Base-by-base conservation (phyloP, 208 protist species). In the Spongospora subterranea region DNA sequence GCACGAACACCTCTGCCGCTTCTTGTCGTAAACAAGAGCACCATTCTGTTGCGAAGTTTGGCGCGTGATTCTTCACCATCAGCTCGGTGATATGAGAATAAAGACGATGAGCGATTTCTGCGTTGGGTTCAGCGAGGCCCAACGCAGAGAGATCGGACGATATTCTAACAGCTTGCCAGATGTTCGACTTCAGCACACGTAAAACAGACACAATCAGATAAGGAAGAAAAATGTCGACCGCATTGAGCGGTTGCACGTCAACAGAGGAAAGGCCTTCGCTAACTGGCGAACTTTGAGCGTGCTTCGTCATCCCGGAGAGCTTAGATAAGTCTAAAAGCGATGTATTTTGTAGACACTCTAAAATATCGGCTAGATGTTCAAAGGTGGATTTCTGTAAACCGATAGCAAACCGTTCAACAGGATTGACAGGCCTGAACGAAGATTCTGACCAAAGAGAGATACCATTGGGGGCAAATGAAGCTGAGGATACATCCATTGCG, bases 361-460 rank as follows among this genome's bases (percentile, higher is more conserved):
- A 35, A 17, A 82, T 82, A 6, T 82, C 71, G 35, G 71, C 71
- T 43, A 82, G n/a, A n/a, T 82, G 17, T 35, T 82, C 71, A 35
- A 82, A 82, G 11, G 71, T 82, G 6, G 6, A 6, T 13, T 20
- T 13, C 17, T 43, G 6, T 20, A 82, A n/a, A 43, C 35, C 71
- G n/a, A 82, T 82, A n/a, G 71, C 6, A 43, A 82, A 82, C n/a
- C 71, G 71, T 35, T 82, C 71, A n/a, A 82, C 6, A 13, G 71
- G 13, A 6, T 43, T 35, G 71, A 35, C 17, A 20, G 71, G 13
- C n/a, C 6, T 43, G 17, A n/a, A 82, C 6, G 71, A 45, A 45
- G 17, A 40, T 35, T 82, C 71, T 39, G 6, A 6, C 71, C 71
- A 82, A 35, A 82, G 71, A 82, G n/a, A 82, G 35, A 20, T 45